Evolutionary conservation across 768 basidiomycete species (phyloP), one percentile per base, ranked within the genome.

Genomic region (Pleurotus tuoliensis): DNA sequence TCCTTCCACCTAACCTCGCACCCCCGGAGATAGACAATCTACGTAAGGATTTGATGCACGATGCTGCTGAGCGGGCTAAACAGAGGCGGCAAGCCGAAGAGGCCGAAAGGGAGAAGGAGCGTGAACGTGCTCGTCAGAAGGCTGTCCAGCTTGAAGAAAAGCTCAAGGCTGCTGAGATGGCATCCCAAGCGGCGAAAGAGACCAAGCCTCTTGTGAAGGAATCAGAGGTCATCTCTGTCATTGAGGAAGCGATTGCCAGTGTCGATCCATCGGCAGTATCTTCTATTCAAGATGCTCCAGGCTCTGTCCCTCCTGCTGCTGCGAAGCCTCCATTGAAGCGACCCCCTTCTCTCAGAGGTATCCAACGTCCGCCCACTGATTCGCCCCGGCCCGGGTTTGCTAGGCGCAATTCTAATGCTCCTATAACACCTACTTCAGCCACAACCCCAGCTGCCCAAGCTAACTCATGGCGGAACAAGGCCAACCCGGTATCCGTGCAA

Each of bases 41-140:
- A n/a, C 79, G 81, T 56, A 88, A 89, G 67, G 83, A 84, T 46
- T 73, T 86, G 15, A 94, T 94, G 93, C 92, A 92, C 58, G 81
- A 70, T 55, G 90, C 90, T 5, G 93, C 93, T 1, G 92, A 90
- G 59, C 81, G 92, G 40, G 93, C 93, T 5, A 87, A 83, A 64
- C 81, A 87, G 59, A 77, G 93, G 54, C 76, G 91, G 47, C 86
- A 90, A 63, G 80, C 88, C 50, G 93, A 94, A 62, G 94, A 95
- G 66, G 87, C 85, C 59, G 87, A 90, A 61, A 79, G 92, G 13
- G 86, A 91, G 65, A 86, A 82, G 47, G 87, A 88, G 68, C 82
- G 83, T 62, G 92, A 94, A 63, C 78, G 93, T 13, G 94, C 93
- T 12, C 78, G 82, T 59, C 81, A 73, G 71, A 96, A 94, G 69